Base-by-base conservation (phyloP, 352 stramenopile species). In the Phytophthora megakarya region DNA sequence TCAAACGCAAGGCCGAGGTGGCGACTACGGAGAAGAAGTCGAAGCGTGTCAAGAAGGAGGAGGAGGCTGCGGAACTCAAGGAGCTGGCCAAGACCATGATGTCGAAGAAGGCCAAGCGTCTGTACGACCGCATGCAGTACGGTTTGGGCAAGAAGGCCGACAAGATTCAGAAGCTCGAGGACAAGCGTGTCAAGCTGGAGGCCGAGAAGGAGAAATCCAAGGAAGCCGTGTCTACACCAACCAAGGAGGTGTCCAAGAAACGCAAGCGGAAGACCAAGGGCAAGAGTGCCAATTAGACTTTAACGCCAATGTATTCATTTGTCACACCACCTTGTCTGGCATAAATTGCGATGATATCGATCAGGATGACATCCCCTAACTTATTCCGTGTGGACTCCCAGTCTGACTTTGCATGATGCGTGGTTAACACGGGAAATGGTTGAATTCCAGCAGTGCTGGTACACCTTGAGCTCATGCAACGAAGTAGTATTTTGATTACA, bases 61-160 rank as follows among this genome's bases (percentile, higher is more conserved):
- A 91, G 16, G 86, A 93, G 25, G 83, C 86, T 2, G 75, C 75
- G 11, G 86, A 94, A 49, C 77, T 92, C n/a, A 81, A 93, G 61
- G 87, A 94, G 53, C 79, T 93, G 67, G 84, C 86, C n/a, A 90
- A 90, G 44, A 95, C 77, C 25, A 96, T 97, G 88, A 97, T 97
- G 90, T 95, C 86, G 39, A 97, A 97, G 72, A 97, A 97, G 76
- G 73, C 89, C 21, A 96, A 95, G 72, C 81, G 89, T 32, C 73
- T 97, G 67, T 97, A 97, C 58, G 86, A 94, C 65, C 85, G 89
- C 25, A 97, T 97, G 90, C 90, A 97, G 75, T 94, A 95, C 73
- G 90, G 90, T 50, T 75, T 97, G 32, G 81, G 84, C 63, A 94
- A 93, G 71, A 93, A 93, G 76, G 77, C 81, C 26, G 84, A 95